A percentile compares a stretch with the other conserved stretches of the same genome.
These are phyloP conservation scores for Wickerhamomyces bovis DNA, from an alignment of 805 yeast species.

Conservation along the genomic window DNA sequence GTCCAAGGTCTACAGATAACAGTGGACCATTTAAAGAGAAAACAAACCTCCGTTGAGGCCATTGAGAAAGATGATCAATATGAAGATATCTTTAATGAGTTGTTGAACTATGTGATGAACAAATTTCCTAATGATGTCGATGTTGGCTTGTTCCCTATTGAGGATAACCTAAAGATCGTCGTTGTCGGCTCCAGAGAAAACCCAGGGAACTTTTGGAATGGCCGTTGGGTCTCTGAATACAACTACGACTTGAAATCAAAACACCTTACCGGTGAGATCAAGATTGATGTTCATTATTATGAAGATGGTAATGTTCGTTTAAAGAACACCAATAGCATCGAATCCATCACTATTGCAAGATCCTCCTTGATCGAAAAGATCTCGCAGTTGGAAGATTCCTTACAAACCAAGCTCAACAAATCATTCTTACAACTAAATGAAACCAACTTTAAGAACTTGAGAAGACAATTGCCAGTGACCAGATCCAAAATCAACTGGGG, in stretches of 20 bases:
- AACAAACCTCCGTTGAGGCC: slow-evolving; percentile 48
- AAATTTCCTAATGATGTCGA: slow-evolving; percentile 60
- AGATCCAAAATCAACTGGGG: slow-evolving; percentile 95
- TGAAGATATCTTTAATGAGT: slow-evolving; percentile 12
- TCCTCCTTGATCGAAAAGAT: slow-evolving; percentile 39
- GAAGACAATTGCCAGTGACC: slow-evolving; percentile 90
- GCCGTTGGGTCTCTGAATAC: slow-evolving; percentile 78
- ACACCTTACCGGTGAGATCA: slow-evolving; percentile 46
- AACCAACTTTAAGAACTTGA: slow-evolving; percentile 68
- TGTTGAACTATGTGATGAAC: slow-evolving; percentile 46
- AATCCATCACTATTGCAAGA: slow-evolving; percentile 6
- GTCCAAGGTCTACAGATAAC: slow-evolving; percentile 43
- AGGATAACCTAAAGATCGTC: slow-evolving; percentile 32
- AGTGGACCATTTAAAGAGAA: slow-evolving; percentile 47
- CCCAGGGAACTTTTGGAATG: slow-evolving; percentile 79
- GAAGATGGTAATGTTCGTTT: slow-evolving; percentile 95
- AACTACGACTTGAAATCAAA: slow-evolving; percentile 25
- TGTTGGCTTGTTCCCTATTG: slow-evolving; percentile 36
- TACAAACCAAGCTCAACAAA: slow-evolving; percentile 53
- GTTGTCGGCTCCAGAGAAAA: slow-evolving; percentile 69
- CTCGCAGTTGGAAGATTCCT: slow-evolving; percentile 47
- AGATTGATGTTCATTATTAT: slow-evolving; percentile 80
- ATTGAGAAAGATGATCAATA: slow-evolving; percentile 22
- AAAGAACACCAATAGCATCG: slow-evolving; percentile 37
- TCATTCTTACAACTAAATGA: slow-evolving; percentile 73